A percentile compares a stretch with the other conserved stretches of the same genome.
Evolutionary conservation across 1,139 yeast species (phyloP).

Genomic region (Trichomonascaceae sp.): DNA sequence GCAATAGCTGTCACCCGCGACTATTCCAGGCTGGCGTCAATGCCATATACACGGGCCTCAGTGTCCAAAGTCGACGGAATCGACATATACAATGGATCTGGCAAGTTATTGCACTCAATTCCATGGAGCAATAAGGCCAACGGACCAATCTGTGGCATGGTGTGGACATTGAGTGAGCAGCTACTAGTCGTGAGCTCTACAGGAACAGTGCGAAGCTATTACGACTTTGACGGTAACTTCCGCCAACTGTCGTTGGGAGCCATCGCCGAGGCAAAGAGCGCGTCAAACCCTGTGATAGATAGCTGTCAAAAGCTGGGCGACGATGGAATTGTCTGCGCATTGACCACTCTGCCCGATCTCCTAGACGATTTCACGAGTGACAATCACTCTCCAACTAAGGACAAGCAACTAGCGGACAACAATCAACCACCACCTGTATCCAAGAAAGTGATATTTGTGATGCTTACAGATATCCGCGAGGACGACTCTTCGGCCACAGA

Average conservation of each 20-base stretch:
- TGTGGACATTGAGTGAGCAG: constrained; percentile 44
- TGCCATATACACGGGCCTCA: constrained; percentile 14
- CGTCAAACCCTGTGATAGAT: constrained; percentile 4
- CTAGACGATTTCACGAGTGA: no score
- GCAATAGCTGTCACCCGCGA: constrained; percentile 29
- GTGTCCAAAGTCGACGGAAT: constrained; percentile 21
- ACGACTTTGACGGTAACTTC: constrained; percentile 56
- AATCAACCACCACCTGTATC: no score
- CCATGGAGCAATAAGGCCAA: constrained; percentile 30
- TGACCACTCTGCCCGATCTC: background rate
- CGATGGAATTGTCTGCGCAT: background rate
- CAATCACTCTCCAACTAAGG: background rate
- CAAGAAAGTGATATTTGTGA: no score
- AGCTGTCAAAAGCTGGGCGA: background rate
- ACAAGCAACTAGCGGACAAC: no score
- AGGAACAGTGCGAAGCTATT: constrained; percentile 52
- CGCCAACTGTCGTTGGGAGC: constrained; percentile 35
- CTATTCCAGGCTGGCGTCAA: constrained; percentile 14
- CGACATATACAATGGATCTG: constrained; percentile 41
- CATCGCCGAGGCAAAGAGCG: constrained; percentile 25
- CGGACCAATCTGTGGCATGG: constrained; percentile 44
- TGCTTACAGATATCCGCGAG: background rate
- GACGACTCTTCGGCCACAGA: background rate
- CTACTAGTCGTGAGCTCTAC: constrained; percentile 47
- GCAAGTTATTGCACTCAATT: constrained; percentile 35